Evolutionary conservation across 495 filamentous ascomycete species (phyloP).

Genomic region (Penicillium longicatenatum): DNA sequence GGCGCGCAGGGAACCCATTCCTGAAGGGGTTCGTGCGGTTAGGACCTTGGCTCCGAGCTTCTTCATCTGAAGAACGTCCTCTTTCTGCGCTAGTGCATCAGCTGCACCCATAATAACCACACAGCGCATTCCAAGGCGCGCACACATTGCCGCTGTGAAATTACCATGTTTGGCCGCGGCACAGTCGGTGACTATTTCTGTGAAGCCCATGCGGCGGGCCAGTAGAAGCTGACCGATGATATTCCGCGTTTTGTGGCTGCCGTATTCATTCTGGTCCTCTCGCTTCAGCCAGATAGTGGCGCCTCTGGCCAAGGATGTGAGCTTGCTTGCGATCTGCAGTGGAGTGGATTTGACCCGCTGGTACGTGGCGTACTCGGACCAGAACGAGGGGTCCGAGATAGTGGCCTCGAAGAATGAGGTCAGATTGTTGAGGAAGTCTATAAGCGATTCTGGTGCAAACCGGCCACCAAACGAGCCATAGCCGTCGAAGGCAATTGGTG

Average conservation of each 20-base stretch:
- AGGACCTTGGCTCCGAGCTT: slow-evolving; percentile 33
- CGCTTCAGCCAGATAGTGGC: slow-evolving; percentile 40
- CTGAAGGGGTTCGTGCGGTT: slow-evolving; percentile 28
- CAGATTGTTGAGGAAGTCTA: slow-evolving; percentile 34
- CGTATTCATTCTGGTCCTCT: slow-evolving; percentile 33
- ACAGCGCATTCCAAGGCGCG: slow-evolving; percentile 31
- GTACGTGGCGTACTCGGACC: slow-evolving; percentile 29
- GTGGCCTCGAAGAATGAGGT: slow-evolving; percentile 31
- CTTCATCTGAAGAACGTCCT: slow-evolving; percentile 34
- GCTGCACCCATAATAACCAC: slow-evolving; percentile 35
- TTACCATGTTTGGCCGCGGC: slow-evolving; percentile 36
- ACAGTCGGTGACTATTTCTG: slow-evolving; percentile 38
- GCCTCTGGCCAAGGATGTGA: slow-evolving; percentile 27
- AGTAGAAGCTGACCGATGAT: slow-evolving; percentile 39
- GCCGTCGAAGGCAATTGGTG: slow-evolving; percentile 26
- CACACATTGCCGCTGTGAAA: slow-evolving; percentile 36
- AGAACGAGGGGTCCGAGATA: slow-evolving; percentile 34
- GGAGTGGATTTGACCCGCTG: slow-evolving; percentile 26
- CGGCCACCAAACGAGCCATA: slow-evolving; percentile 37
- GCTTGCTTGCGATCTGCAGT: slow-evolving; percentile 29
- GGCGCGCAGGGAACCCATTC: slow-evolving; percentile 33
- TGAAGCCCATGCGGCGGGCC: slow-evolving; percentile 31
- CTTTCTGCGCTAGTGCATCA: slow-evolving; percentile 28
- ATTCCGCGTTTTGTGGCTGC: slow-evolving; percentile 34
- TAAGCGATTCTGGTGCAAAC: slow-evolving; percentile 37